Conservation (phyloP, 805 yeast species). For the Allodekkera sacchari region DNA sequence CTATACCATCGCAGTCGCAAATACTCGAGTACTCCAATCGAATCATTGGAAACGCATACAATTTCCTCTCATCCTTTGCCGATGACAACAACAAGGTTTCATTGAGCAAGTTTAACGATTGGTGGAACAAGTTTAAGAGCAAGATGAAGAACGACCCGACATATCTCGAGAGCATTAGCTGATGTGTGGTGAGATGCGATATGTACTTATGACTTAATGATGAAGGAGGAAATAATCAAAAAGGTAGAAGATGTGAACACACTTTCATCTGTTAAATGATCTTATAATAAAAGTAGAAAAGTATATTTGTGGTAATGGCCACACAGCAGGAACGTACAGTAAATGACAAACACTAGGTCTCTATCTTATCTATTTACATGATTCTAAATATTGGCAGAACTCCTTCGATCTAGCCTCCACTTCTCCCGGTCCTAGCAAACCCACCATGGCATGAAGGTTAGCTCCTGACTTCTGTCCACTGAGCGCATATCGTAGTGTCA, state of each 20-base stretch:
- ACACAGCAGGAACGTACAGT: neutral
- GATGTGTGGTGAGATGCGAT: neutral
- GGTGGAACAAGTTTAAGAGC: conserved; percentile 90
- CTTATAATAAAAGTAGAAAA: too few relatives aligned
- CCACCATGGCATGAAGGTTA: conserved; percentile 49
- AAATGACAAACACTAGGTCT: neutral
- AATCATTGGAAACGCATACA: conserved; percentile 88
- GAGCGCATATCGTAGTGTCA: conserved; percentile 56
- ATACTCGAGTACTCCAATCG: conserved; percentile 67
- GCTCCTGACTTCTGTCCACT: conserved; percentile 67
- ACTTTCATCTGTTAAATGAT: too few relatives aligned
- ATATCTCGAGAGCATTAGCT: conserved; percentile 52
- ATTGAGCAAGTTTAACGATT: conserved; percentile 77
- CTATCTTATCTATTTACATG: neutral
- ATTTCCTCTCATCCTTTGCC: conserved; percentile 80
- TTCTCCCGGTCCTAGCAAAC: conserved; percentile 42
- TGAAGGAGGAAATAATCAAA: too few relatives aligned
- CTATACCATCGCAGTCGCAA: conserved; percentile 24
- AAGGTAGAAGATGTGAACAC: too few relatives aligned
- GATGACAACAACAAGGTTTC: conserved; percentile 76
- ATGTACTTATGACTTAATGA: neutral
- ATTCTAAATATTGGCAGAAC: conserved; percentile 4
- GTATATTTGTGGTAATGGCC: too few relatives aligned
- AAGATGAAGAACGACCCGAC: conserved; percentile 75
- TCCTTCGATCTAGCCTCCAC: conserved; percentile 19